Evolutionary conservation across 805 yeast species (phyloP).

Genomic region (Kluyveromyces nonfermentans): DNA sequence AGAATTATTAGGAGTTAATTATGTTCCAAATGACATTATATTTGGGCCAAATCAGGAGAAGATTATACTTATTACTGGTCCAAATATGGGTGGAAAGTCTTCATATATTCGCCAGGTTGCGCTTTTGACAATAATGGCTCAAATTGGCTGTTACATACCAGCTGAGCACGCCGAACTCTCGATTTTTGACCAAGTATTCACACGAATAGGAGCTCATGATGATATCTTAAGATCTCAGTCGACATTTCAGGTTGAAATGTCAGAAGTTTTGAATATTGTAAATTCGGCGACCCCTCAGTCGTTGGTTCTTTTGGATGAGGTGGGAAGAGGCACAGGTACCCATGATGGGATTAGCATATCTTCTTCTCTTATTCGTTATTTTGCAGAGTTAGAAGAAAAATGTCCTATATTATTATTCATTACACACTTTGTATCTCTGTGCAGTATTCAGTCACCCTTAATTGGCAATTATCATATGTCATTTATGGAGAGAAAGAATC

Average conservation of each 20-base stretch:
- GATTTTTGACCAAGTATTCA: constrained; percentile 48
- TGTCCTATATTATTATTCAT: constrained; percentile 62
- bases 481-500: constrained; percentile 35
- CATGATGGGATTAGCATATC: constrained; percentile 80
- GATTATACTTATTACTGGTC: constrained; percentile 66
- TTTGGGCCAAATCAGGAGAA: constrained; percentile 41
- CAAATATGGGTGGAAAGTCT: constrained; percentile 85
- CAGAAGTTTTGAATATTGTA: constrained; percentile 83
- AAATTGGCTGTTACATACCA: constrained; percentile 69
- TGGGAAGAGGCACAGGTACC: constrained; percentile 88
- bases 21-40: constrained; percentile 57
- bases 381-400: constrained; percentile 30
- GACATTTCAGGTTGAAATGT: constrained; percentile 92
- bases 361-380: constrained; percentile 54
- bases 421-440: constrained; percentile 72
- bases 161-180: constrained; percentile 54
- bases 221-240: constrained; percentile 66
- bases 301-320: constrained; percentile 82
- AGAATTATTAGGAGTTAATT: constrained; percentile 39
- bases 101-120: constrained; percentile 71
- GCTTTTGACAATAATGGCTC: constrained; percentile 59
- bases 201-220: constrained; percentile 79
- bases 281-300: constrained; percentile 72
- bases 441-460: constrained; percentile 35
- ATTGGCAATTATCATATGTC: constrained; percentile 69